Percentiles rank a stretch among this genome's conserved stretches.
phyloP scores from a whole-genome alignment of 2,329 filamentous ascomycete genomes.

The Diaporthe ampelina region DNA sequence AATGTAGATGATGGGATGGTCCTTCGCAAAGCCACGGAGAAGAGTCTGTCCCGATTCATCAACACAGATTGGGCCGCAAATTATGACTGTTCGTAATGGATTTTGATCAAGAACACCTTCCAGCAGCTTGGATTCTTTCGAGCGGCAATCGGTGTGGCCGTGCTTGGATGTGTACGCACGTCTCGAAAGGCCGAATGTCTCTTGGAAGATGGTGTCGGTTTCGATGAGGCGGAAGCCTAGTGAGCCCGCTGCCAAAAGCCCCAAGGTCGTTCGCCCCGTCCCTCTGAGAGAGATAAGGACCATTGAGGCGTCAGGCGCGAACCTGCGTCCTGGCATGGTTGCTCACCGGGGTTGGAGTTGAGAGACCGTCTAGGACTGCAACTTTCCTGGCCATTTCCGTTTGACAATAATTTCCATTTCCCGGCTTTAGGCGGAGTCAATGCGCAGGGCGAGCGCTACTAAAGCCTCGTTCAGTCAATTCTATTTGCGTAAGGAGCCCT shows the following conservation, averaged over 20 bases:
- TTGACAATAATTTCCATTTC: not conserved
- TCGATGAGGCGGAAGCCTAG: constrained; percentile 70
- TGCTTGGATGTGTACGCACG: constrained; percentile 67
- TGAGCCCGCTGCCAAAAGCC: constrained; percentile 20
- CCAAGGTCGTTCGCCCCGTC: constrained; percentile 20
- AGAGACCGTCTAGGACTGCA: not conserved
- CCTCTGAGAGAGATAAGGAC: constrained; percentile 8
- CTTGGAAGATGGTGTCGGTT: constrained; percentile 70
- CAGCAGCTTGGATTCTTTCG: not conserved
- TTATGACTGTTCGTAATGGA: constrained; percentile 68
- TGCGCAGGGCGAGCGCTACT: not conserved
- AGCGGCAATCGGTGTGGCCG: constrained; percentile 1
- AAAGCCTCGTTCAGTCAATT: not conserved
- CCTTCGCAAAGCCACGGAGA: constrained; percentile 66
- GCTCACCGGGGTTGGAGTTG: not conserved
- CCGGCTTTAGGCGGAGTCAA: not conserved
- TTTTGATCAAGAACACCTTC: constrained; percentile 59
- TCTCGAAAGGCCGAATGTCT: constrained; percentile 67
- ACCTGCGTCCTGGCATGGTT: constrained; percentile 15
- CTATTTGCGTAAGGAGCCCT: not conserved
- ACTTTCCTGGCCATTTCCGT: not conserved
- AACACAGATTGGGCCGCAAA: constrained; percentile 66
- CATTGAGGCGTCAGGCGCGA: constrained; percentile 20
- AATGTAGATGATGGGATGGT: constrained; percentile 74
- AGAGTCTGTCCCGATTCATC: constrained; percentile 66